Conservation (phyloP, 805 yeast genomes). For the Scheffersomyces coipomensis region DNA sequence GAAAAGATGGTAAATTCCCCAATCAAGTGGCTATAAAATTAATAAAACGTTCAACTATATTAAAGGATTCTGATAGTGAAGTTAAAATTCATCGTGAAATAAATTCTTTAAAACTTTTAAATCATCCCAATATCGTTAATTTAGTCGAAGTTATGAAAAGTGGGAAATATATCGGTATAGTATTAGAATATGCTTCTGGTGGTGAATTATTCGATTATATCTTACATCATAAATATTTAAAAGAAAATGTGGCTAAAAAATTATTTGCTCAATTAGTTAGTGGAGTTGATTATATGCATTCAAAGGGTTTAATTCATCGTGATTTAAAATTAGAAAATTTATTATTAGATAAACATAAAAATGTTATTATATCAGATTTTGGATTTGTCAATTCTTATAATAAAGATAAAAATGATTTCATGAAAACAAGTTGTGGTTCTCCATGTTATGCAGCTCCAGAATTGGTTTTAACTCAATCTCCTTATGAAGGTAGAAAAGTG, state of each 20-base stretch:
- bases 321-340: slow-evolving; percentile 76
- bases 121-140: slow-evolving; percentile 91
- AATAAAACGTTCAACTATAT: slow-evolving; percentile 84
- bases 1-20: slow-evolving; percentile 75
- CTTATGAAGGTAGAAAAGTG: slow-evolving; percentile 89
- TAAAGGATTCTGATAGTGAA: slow-evolving; percentile 82
- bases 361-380: slow-evolving; percentile 84
- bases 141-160: slow-evolving; percentile 91
- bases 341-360: slow-evolving; percentile 79
- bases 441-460: slow-evolving; percentile 99
- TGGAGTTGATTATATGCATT: slow-evolving; percentile 88
- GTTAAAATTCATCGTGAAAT: slow-evolving; percentile 90
- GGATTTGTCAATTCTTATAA: slow-evolving; percentile 91
- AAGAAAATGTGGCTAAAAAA: slow-evolving; percentile 82
- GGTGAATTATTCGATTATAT: slow-evolving; percentile 96
- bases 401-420: slow-evolving; percentile 59
- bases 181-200: slow-evolving; percentile 93
- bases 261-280: slow-evolving; percentile 90
- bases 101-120: slow-evolving; percentile 78
- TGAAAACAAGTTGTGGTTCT: slow-evolving; percentile 95
- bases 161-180: slow-evolving; percentile 94
- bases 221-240: slow-evolving; percentile 77
- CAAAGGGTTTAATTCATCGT: slow-evolving; percentile 76
- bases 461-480: slow-evolving; percentile 79
- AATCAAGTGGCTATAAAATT: slow-evolving; percentile 92